These are phyloP conservation scores for Plasmodium berghei DNA, from an alignment of 169 alveolate genomes.

Conservation along the genomic window DNA sequence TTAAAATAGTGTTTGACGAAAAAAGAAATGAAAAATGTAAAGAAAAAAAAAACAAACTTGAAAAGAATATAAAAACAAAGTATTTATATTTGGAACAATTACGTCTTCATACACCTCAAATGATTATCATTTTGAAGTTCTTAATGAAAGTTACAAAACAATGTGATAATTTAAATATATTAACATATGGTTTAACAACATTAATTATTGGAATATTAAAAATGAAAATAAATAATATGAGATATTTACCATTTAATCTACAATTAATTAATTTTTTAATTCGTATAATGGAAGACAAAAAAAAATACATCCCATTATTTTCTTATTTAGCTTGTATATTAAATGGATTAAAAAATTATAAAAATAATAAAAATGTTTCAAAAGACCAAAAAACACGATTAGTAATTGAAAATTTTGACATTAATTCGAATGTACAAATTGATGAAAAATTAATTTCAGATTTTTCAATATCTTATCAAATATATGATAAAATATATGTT, in stretches of 20 bases:
- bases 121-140: slow-evolving; percentile 22
- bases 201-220: slow-evolving; percentile 65
- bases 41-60: neutral
- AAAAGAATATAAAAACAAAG: neutral
- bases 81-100: slow-evolving; percentile 4
- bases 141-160: slow-evolving; percentile 19
- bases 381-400: slow-evolving; percentile 33
- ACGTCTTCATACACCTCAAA: slow-evolving; percentile 43
- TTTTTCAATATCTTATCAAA: slow-evolving; percentile 35
- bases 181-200: slow-evolving; percentile 46
- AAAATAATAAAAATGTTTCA: slow-evolving; percentile 22
- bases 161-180: slow-evolving; percentile 34
- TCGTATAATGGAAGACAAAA: slow-evolving; percentile 61
- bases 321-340: slow-evolving; percentile 47
- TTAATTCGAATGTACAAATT: slow-evolving; percentile 28
- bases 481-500: slow-evolving; percentile 65
- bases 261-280: slow-evolving; percentile 47
- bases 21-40: slow-evolving; percentile 10
- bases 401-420: slow-evolving; percentile 50
- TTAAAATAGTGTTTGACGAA: slow-evolving; percentile 8
- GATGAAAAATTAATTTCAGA: slow-evolving; percentile 59
- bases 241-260: slow-evolving; percentile 56
- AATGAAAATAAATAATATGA: slow-evolving; percentile 47
- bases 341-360: slow-evolving; percentile 45
- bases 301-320: slow-evolving; percentile 66